A percentile compares a stretch with the other conserved stretches of the same genome.
phyloP scores from a whole-genome alignment of 306 rosid genomes.

The Cicer pinnatifidum region DNA sequence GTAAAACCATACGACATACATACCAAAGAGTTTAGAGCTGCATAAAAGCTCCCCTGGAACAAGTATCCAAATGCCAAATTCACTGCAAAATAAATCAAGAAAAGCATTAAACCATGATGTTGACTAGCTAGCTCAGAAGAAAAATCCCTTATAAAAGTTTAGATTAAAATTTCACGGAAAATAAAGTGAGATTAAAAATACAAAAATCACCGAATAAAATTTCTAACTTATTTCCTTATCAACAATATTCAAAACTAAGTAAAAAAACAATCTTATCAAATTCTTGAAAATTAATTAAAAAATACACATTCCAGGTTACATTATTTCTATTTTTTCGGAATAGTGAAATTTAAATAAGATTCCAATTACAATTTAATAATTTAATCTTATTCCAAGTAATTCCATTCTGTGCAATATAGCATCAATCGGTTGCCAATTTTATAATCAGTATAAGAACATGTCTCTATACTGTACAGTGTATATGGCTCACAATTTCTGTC shows the following conservation, averaged over 20 bases:
- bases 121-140: constrained; percentile 3
- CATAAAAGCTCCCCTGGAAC: constrained; percentile 71
- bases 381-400: not conserved
- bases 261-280: constrained; percentile 2
- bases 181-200: constrained; percentile 9
- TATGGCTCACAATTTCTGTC: not conserved
- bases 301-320: not conserved
- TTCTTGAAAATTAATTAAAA: not conserved
- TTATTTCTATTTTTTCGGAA: not conserved
- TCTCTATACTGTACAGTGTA: not conserved
- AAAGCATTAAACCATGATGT: constrained; percentile 16
- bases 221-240: constrained; percentile 9
- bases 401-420: not conserved
- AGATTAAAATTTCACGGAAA: not conserved
- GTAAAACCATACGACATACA: constrained; percentile 38
- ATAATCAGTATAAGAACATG: not conserved
- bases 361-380: not conserved
- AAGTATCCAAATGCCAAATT: constrained; percentile 88
- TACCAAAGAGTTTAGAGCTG: constrained; percentile 82
- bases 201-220: constrained; percentile 5
- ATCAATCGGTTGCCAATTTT: not conserved
- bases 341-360: not conserved
- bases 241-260: not conserved
- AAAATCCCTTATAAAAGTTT: constrained; percentile 13
- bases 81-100: constrained; percentile 60